These are phyloP conservation scores for Penicillium sp. DNA, from an alignment of 2,329 filamentous ascomycete genomes.

Conservation along the genomic window DNA sequence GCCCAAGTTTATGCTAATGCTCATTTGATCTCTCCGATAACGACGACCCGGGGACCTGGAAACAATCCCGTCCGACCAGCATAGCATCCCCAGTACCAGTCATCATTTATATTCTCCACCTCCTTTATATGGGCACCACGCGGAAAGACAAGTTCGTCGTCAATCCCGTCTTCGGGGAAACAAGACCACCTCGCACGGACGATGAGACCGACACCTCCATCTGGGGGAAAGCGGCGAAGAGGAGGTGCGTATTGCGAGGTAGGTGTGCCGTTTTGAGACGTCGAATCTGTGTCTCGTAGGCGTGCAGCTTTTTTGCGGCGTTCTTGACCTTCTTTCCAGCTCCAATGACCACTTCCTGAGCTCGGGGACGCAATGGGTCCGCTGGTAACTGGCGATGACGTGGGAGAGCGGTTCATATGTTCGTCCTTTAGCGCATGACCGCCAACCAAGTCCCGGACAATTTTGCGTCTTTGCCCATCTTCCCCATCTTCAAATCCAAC, in stretches of 20 bases:
- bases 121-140: slow-evolving; percentile 81
- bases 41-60: slow-evolving; percentile 73
- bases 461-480: slow-evolving; percentile 68
- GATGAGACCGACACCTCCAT: slow-evolving; percentile 71
- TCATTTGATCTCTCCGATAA: slow-evolving; percentile 47
- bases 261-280: slow-evolving; percentile 16
- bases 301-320: slow-evolving; percentile 44
- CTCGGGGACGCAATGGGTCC: slow-evolving; percentile 36
- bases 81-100: slow-evolving; percentile 89
- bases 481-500: slow-evolving; percentile 73
- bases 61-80: slow-evolving; percentile 80
- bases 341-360: slow-evolving; percentile 42
- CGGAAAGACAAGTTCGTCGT: slow-evolving; percentile 82
- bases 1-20: not conserved
- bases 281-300: slow-evolving; percentile 25
- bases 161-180: slow-evolving; percentile 63
- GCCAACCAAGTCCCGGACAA: slow-evolving; percentile 76
- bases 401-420: slow-evolving; percentile 39
- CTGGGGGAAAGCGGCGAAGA: slow-evolving; percentile 66
- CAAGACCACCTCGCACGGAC: slow-evolving; percentile 75
- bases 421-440: slow-evolving; percentile 71
- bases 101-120: slow-evolving; percentile 83
- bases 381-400: slow-evolving; percentile 16
- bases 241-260: slow-evolving; percentile 12
- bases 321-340: slow-evolving; percentile 47